These are phyloP conservation scores for Aureobasidium vineae DNA, from an alignment of 2,329 filamentous ascomycete genomes.

Conservation along the genomic window DNA sequence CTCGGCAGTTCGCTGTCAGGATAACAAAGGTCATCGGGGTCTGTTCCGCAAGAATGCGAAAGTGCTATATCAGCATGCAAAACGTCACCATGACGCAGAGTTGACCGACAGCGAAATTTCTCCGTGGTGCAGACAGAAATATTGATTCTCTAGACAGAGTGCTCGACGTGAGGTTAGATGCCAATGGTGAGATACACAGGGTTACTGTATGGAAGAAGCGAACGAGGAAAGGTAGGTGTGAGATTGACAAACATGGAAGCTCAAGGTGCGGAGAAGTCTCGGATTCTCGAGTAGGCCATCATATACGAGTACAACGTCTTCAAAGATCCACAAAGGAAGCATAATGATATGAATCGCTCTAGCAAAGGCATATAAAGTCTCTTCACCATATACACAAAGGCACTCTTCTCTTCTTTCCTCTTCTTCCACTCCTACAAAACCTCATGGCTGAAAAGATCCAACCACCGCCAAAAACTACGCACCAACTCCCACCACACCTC, in stretches of 20 bases:
- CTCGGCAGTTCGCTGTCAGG: slow-evolving; percentile 1
- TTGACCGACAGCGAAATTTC: neutral
- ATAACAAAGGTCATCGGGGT: neutral
- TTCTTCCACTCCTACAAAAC: neutral
- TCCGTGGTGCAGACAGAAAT: neutral
- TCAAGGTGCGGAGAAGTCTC: no score
- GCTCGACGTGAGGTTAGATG: neutral
- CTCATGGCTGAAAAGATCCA: no score
- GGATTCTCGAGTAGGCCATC: no score
- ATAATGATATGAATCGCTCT: neutral
- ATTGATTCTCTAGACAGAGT: neutral
- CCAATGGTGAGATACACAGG: neutral
- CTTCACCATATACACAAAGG: neutral
- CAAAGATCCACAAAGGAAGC: neutral
- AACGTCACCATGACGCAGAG: slow-evolving; percentile 11
- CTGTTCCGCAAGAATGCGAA: neutral
- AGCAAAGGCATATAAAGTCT: neutral
- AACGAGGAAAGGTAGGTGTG: neutral
- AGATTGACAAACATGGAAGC: neutral
- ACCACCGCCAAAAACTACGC: neutral
- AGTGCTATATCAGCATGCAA: neutral
- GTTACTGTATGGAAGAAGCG: neutral
- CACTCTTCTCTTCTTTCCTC: neutral
- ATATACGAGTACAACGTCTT: neutral
- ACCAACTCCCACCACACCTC: neutral